Base-by-base conservation (phyloP, 2,329 filamentous ascomycete species). In the Scytalidium sp. region DNA sequence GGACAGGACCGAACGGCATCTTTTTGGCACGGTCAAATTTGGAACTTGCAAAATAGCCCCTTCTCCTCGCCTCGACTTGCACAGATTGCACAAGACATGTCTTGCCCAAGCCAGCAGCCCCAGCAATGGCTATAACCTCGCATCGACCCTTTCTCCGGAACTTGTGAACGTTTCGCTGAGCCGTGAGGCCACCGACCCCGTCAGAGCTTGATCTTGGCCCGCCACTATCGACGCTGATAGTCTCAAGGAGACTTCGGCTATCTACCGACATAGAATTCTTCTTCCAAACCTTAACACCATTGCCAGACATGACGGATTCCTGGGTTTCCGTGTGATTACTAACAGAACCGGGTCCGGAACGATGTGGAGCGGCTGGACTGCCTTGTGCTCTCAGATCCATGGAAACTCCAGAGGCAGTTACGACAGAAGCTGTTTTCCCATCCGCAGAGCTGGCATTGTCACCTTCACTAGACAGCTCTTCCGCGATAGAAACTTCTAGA, bases 21-120 rank as follows among this genome's bases (percentile, higher is more conserved):
- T 76, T 76, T 56, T 79, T 73, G 0, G 81, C 78, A 1, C 77
- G 79, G 58, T 87, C 83, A 51, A 86, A 86, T 60, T 86, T 86
- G 39, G 83, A 79, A 25, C 80, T 84, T 6, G 82, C 80, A 58
- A 81, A 85, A 60, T 85, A 86, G 2, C 83, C 83, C 51, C 78
- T 75, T 42, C 78, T 74, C 45, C 83, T 73, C 15, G 80, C 80
- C 55, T 86, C 83, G 2, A 77, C 70, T 40, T 85, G 73, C 4
- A 85, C 78, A 8, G 81, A 83, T 58, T 85, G 81, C 21, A 85
- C 79, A 15, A 87, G 72, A 51, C 79, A 81, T 55, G 78, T 85
- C 64, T 87, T 87, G 15, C 83, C 83, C n/a, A 85, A 67, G 1
- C 83, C 83, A 3, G 78, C 81, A 11, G 77, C 73, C 23, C 83